These are phyloP conservation scores for Leptoxyphium fumago DNA, from an alignment of 2,329 filamentous ascomycete genomes.

Conservation along the genomic window DNA sequence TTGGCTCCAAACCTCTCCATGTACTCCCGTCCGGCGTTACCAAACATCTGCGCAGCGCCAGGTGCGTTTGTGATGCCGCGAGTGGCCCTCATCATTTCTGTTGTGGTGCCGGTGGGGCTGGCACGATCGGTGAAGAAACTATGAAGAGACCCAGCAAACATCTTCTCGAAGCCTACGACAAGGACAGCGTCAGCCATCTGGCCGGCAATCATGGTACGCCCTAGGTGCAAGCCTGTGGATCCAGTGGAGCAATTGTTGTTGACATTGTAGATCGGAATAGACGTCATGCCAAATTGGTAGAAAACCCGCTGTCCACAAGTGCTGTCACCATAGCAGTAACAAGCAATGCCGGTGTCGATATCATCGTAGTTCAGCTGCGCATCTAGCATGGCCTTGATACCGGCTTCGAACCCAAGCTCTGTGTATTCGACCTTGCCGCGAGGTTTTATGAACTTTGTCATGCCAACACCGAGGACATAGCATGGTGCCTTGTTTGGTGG, in stretches of 20 bases:
- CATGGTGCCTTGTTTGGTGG: constrained; percentile 32
- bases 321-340: constrained; percentile 93
- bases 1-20: constrained; percentile 90
- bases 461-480: constrained; percentile 93
- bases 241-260: constrained; percentile 98
- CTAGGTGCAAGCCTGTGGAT: constrained; percentile 80
- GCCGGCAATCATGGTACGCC: constrained; percentile 59
- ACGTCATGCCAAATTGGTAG: constrained; percentile 96
- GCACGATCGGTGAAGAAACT: constrained; percentile 72
- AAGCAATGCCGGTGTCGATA: constrained; percentile 87
- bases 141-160: constrained; percentile 81
- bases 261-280: constrained; percentile 92
- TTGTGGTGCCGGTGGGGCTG: constrained; percentile 60
- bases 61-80: constrained; percentile 70
- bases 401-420: constrained; percentile 84
- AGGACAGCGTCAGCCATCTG: constrained; percentile 67
- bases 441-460: constrained; percentile 99
- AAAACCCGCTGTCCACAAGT: constrained; percentile 94
- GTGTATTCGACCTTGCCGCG: constrained; percentile 89
- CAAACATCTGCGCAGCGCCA: constrained; percentile 83
- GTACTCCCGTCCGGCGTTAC: constrained; percentile 85
- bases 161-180: constrained; percentile 95
- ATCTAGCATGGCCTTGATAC: constrained; percentile 68
- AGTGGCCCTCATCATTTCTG: constrained; percentile 69
- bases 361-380: constrained; percentile 93